Base-by-base conservation (phyloP, 345 rosid species). In the Populus pruinosa region DNA sequence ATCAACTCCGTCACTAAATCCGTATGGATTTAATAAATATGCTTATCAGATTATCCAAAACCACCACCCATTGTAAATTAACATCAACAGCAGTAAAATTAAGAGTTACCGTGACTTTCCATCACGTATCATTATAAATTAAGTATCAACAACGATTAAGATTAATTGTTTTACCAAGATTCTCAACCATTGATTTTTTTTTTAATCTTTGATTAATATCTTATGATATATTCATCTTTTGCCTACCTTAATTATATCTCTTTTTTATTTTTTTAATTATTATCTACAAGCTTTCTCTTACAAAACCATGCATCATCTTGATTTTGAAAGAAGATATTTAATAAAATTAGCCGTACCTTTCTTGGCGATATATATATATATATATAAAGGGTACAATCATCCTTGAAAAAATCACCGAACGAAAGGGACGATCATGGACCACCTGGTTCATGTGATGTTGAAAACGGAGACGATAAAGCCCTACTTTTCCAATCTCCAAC, bases 11-110 rank as follows among this genome's bases (percentile, higher is more conserved):
- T 29, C 0, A 29, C 31, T 29, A 1, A 1, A 29, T 0, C 1
- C 31, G 1, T 29, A 0, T 29, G 1, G 31, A 1, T 29, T 29
- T 29, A 29, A 1, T 29, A 29, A 29, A 1, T 29, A 0, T 14
- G 5, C 53, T 49, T 49, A 16, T 49, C 53, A 14, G 8, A 3
- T 5, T 38, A 5, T 1, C 5, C 3, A 4, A 44, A 11, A 11
- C 10, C 1, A 10, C 13, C 16, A 0, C 16, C 16, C 16, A 11
- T 13, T 11, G 13, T 44, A 56, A 25, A 56, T 56, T 56, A 56
- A 9, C 33, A 3, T 31, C 33, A 31, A 31, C 33, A 31, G 2
- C 33, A 31, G 33, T 2, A 31, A 31, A 38, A 38, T 8, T 38
- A 5, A 8, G 8, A 38, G 41, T 38, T 38, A 38, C 41, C 41